These are phyloP conservation scores for Tetratostichococcus sp. DNA, from an alignment of 139 green algal genomes.

Conservation along the genomic window DNA sequence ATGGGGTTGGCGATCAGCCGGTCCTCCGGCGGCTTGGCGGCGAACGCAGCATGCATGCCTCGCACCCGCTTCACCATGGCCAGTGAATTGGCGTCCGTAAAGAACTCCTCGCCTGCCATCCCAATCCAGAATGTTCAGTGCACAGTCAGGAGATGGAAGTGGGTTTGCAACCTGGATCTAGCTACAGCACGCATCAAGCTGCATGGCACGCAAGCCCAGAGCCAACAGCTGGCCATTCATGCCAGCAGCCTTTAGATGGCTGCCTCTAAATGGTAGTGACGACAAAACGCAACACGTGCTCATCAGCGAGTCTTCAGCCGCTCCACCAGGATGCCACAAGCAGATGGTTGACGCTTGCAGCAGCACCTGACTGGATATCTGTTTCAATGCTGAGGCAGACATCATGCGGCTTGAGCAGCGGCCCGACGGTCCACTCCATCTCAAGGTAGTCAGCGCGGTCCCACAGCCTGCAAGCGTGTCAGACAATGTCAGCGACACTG, in stretches of 20 bases:
- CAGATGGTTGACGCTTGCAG: too few species aligned
- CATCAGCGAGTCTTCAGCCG: too few species aligned
- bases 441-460: constrained; percentile 28
- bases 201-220: too few species aligned
- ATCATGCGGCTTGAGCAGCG: constrained; percentile 42
- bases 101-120: constrained; percentile 31
- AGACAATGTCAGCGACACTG: not conserved
- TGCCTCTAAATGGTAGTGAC: too few species aligned
- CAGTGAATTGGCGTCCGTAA: constrained; percentile 70
- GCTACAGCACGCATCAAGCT: too few species aligned
- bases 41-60: constrained; percentile 21
- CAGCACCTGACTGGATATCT: not conserved
- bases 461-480: constrained; percentile 34
- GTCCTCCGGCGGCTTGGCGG: constrained; percentile 36
- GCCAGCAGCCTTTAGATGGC: too few species aligned
- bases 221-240: too few species aligned
- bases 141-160: too few species aligned
- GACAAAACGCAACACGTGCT: too few species aligned
- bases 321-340: too few species aligned
- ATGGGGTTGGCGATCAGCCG: constrained; percentile 48
- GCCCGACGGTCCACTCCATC: constrained; percentile 73
- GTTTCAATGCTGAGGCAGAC: constrained; percentile 18
- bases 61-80: constrained; percentile 52
- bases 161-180: too few species aligned
- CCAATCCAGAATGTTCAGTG: too few species aligned